Percentiles rank a stretch among this genome's conserved stretches.
These are phyloP conservation scores for Coriolopsis trogii DNA, from an alignment of 1,284 basidiomycete genomes.

Conservation along the genomic window DNA sequence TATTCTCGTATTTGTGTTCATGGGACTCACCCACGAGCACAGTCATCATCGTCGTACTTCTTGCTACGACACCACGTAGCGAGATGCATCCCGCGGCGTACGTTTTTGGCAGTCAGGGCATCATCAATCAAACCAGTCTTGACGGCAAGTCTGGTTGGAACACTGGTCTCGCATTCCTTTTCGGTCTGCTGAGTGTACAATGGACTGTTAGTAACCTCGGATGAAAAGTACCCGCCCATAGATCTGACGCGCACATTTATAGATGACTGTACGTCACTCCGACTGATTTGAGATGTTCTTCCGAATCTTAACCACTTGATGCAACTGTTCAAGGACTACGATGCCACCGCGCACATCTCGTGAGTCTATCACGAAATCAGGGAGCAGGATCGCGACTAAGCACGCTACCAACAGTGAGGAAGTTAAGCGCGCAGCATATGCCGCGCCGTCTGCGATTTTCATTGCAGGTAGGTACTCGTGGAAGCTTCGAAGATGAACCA, in stretches of 20 bases:
- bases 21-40: neutral
- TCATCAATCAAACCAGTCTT: slow-evolving; percentile 80
- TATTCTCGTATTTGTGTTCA: neutral
- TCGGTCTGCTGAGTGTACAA: slow-evolving; percentile 89
- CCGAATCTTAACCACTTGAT: slow-evolving; percentile 6
- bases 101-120: slow-evolving; percentile 74
- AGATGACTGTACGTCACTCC: slow-evolving; percentile 65
- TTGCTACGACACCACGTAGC: slow-evolving; percentile 74
- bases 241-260: slow-evolving; percentile 1
- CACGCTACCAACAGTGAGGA: slow-evolving; percentile 63
- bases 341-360: slow-evolving; percentile 89
- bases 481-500: neutral
- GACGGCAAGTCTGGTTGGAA: no score
- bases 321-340: slow-evolving; percentile 53
- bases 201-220: slow-evolving; percentile 69
- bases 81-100: slow-evolving; percentile 84
- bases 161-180: slow-evolving; percentile 82
- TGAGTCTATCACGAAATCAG: slow-evolving; percentile 40
- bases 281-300: neutral
- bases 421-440: slow-evolving; percentile 86
- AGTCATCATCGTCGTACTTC: slow-evolving; percentile 86
- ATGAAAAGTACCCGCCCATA: neutral
- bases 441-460: slow-evolving; percentile 82
- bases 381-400: neutral
- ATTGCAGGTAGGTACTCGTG: slow-evolving; percentile 62